Percentiles rank a stretch among this genome's conserved stretches.
These are phyloP conservation scores for Coprinellus aureogranulatus DNA, from an alignment of 768 basidiomycete species.

Conservation along the genomic window DNA sequence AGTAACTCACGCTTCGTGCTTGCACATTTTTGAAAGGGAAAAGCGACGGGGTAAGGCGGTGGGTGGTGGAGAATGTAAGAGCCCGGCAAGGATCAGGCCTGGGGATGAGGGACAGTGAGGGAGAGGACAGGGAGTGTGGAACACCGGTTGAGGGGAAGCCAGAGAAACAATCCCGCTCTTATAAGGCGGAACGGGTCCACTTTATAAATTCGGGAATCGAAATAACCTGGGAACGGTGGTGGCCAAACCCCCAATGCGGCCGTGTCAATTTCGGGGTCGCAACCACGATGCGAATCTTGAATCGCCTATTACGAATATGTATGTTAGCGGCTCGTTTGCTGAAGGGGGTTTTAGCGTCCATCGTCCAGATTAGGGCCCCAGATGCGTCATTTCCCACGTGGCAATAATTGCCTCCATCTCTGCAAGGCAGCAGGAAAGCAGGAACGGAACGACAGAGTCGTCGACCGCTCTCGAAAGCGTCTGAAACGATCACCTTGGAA, in stretches of 20 bases:
- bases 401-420: background rate
- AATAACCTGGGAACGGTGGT: background rate
- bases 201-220: slow-evolving; percentile 5
- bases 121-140: background rate
- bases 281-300: slow-evolving; percentile 6
- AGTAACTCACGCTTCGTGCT: slow-evolving; percentile 32
- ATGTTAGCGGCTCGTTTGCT: slow-evolving; percentile 2
- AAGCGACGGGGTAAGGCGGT: background rate
- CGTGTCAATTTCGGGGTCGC: slow-evolving; percentile 8
- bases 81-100: background rate
- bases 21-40: slow-evolving; percentile 28
- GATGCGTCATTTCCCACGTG: slow-evolving; percentile 8
- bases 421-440: slow-evolving; percentile 1
- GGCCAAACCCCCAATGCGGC: background rate
- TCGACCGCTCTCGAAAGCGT: background rate
- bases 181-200: background rate
- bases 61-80: background rate
- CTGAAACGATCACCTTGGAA: background rate
- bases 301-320: slow-evolving; percentile 1
- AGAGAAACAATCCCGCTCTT: background rate
- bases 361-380: background rate
- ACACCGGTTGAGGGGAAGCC: background rate
- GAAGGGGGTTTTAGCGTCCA: background rate
- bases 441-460: background rate
- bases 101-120: background rate